Conservation (phyloP, 768 basidiomycete species). For the Mrakia frigida region DNA sequence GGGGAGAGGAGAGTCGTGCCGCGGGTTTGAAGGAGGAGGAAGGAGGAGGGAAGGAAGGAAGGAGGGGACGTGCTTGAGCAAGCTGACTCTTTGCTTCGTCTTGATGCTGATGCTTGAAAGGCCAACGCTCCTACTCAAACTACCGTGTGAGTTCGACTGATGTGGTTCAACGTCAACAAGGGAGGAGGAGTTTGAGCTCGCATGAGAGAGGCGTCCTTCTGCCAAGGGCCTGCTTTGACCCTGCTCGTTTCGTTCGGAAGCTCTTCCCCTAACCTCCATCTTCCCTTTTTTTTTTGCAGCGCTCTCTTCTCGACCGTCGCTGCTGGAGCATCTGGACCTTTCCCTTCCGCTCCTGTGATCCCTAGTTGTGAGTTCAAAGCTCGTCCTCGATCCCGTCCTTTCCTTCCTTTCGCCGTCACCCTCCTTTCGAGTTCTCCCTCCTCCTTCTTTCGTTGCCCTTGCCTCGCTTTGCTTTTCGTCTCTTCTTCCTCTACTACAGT, state of each 20-base stretch:
- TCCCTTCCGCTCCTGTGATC: constrained; percentile 9
- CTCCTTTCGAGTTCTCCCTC: neutral
- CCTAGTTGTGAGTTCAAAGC: neutral
- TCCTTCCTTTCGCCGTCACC: neutral
- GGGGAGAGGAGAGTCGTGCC: neutral
- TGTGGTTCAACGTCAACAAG: neutral
- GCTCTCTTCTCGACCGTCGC: constrained; percentile 14
- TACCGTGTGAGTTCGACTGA: neutral
- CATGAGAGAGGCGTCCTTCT: neutral
- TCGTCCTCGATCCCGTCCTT: neutral
- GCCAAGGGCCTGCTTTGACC: neutral
- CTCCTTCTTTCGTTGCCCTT: neutral
- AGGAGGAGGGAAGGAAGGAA: neutral
- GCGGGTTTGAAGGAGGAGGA: too few relatives aligned
- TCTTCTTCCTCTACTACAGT: neutral
- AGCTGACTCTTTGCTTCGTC: neutral
- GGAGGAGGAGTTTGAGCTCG: neutral
- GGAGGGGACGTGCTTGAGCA: neutral
- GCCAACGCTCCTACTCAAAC: constrained; percentile 26
- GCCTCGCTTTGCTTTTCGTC: neutral
- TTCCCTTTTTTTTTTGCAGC: neutral
- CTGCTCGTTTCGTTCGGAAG: neutral
- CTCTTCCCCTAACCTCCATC: neutral
- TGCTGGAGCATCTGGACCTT: constrained; percentile 15
- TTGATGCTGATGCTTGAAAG: neutral